phyloP scores from a whole-genome alignment of 768 basidiomycete genomes.

The Podaxis carcinomalis region DNA sequence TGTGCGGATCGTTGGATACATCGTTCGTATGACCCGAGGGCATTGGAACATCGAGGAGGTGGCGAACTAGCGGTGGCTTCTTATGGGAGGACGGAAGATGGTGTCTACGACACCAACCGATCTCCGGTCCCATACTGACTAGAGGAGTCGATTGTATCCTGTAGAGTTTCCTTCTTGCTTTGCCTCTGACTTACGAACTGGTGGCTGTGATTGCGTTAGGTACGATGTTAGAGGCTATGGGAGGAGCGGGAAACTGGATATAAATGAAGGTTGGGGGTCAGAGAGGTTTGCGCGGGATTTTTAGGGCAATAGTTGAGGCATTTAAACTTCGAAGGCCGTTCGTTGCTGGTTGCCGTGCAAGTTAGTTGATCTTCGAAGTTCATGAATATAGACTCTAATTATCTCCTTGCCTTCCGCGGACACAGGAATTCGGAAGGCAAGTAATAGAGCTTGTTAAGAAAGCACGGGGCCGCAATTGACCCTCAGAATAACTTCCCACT shows the following conservation, averaged over 20 bases:
- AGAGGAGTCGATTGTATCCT: conserved; percentile 24
- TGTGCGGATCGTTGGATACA: too few species aligned
- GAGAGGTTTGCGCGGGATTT: conserved; percentile 29
- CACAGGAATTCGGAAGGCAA: conserved; percentile 26
- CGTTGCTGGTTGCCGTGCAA: conserved; percentile 28
- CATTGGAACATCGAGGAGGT: too few species aligned
- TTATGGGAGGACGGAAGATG: too few species aligned
- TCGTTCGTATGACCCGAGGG: too few species aligned
- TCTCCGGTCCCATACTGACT: not conserved
- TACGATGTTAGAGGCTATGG: conserved; percentile 33
- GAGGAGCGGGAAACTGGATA: conserved; percentile 27
- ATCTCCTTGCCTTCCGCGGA: not conserved
- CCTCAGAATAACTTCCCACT: not conserved
- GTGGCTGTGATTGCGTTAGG: conserved; percentile 12
- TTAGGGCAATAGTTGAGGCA: conserved; percentile 25
- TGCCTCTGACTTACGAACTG: not conserved
- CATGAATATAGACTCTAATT: not conserved
- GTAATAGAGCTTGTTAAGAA: not conserved
- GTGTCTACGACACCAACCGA: too few species aligned
- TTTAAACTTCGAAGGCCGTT: conserved; percentile 25
- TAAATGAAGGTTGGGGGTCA: conserved; percentile 22
- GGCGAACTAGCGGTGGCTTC: too few species aligned
- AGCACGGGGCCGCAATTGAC: not conserved
- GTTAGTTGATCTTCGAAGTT: not conserved
- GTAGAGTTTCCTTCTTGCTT: conserved; percentile 13